These are phyloP conservation scores for Diplocarpon mali DNA, from an alignment of 2,329 filamentous ascomycete species.

Conservation along the genomic window DNA sequence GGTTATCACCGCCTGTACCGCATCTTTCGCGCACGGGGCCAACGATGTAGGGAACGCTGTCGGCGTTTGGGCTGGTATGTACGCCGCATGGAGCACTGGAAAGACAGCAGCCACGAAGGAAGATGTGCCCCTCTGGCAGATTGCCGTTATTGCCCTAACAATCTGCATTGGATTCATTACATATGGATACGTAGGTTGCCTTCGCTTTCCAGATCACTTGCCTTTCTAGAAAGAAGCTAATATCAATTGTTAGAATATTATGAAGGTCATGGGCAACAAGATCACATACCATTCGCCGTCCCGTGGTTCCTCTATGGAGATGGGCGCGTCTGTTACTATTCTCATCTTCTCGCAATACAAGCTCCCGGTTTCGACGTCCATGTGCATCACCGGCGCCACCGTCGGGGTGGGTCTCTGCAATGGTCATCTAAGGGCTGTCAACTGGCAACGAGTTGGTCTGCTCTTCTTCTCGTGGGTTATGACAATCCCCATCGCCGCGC, in stretches of 20 bases:
- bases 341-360: constrained; percentile 66
- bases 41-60: constrained; percentile 67
- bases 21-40: constrained; percentile 52
- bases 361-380: constrained; percentile 65
- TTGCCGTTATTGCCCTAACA: constrained; percentile 53
- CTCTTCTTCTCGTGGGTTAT: constrained; percentile 56
- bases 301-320: constrained; percentile 60
- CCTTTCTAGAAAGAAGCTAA: no score
- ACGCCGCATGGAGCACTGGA: constrained; percentile 55
- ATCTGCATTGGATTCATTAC: constrained; percentile 60
- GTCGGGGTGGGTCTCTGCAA: constrained; percentile 72
- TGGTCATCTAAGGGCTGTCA: constrained; percentile 59
- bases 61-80: constrained; percentile 60
- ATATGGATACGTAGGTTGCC: constrained; percentile 47
- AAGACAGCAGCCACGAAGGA: constrained; percentile 49
- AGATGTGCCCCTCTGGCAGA: constrained; percentile 62
- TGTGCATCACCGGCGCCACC: constrained; percentile 73
- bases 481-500: constrained; percentile 39
- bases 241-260: constrained; percentile 45
- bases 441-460: constrained; percentile 62
- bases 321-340: constrained; percentile 68
- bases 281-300: constrained; percentile 58
- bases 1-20: constrained; percentile 40
- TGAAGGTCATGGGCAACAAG: constrained; percentile 79
- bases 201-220: no score